Evolutionary conservation across 768 basidiomycete genomes (phyloP), one percentile per base, ranked within the genome.

Genomic region (Crucibulum laeve): DNA sequence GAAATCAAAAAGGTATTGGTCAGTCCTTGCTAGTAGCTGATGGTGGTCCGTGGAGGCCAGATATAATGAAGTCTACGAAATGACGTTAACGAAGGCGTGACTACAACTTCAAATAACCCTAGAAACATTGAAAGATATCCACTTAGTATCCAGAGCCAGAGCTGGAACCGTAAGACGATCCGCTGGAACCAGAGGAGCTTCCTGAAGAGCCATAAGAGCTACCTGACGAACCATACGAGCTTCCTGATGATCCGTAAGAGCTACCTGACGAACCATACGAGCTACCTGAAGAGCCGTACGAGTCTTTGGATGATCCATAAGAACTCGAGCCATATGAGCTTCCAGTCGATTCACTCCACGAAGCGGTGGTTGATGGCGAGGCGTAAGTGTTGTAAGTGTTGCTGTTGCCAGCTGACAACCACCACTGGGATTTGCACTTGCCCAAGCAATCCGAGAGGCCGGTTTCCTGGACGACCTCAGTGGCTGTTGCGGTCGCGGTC

Each of bases 381-480:
- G 65, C 62, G 51, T 76, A 76, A 23, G 72, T 74, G 60, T 76
- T 79, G 52, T 62, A 65, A 45, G 24, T 45, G 63, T 76, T 65
- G 66, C 64, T 70, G 66, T 78, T 82, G 6, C 79, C 79, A 14
- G 63, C 40, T 5, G 55, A 71, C 55, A 84, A 59, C 45, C 68
- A 69, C 70, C 74, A 82, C 45, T 58, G 54, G 25, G 71, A 75
- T 68, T 83, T 79, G 74, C 82, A 84, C 74, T 79, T 58, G 54
- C 67, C 65, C 44, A 84, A 64, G 59, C 81, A 84, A 38, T 74
- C 59, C 38, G 74, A 65, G 38, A 84, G 73, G 42, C 62, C 72
- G 37, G 77, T 79, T 53, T 73, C 67, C 28, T 63, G 47, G 18
- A 74, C 76, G 19, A 68, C 58, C 51, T 71, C 61, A n/a, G 69